Conservation (phyloP, 345 rosid genomes). For the Kernera saxatilis region DNA sequence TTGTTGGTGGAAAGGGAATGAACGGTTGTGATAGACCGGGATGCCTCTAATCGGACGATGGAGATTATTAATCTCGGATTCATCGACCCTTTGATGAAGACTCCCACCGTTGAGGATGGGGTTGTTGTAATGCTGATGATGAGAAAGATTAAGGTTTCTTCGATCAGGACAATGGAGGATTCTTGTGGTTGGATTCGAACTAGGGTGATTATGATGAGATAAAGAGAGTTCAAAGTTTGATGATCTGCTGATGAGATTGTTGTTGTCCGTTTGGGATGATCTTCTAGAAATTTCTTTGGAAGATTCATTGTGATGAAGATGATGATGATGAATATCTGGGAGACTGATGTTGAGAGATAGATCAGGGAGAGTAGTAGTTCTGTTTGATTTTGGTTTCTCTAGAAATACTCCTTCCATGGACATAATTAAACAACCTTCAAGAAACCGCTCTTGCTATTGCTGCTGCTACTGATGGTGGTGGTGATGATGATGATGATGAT, state of each 20-base stretch:
- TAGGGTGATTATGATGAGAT: constrained; percentile 24
- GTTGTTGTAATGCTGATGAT: constrained; percentile 28
- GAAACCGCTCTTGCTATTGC: neutral
- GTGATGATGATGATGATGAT: neutral
- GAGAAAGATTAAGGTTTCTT: constrained; percentile 19
- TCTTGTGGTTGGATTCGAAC: constrained; percentile 6
- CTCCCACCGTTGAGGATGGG: constrained; percentile 15
- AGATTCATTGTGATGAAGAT: constrained; percentile 18
- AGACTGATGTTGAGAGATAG: constrained; percentile 71
- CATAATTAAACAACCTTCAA: constrained; percentile 23
- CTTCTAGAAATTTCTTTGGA: constrained; percentile 19
- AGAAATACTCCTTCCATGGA: constrained; percentile 53
- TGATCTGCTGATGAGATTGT: constrained; percentile 16
- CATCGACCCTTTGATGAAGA: constrained; percentile 24
- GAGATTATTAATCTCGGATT: constrained; percentile 30
- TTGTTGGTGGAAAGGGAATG: constrained; percentile 60
- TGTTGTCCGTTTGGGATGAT: constrained; percentile 19
- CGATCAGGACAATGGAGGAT: constrained; percentile 27
- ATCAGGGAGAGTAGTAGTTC: constrained; percentile 43
- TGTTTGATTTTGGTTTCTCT: constrained; percentile 43
- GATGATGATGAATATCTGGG: constrained; percentile 33
- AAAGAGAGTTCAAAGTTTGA: constrained; percentile 32
- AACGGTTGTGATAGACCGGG: constrained; percentile 72
- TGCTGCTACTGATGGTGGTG: neutral
- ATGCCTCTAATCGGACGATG: constrained; percentile 72